Conservation (phyloP, 192 early-diverging fungal species). For the Powellomyces hirtus region DNA sequence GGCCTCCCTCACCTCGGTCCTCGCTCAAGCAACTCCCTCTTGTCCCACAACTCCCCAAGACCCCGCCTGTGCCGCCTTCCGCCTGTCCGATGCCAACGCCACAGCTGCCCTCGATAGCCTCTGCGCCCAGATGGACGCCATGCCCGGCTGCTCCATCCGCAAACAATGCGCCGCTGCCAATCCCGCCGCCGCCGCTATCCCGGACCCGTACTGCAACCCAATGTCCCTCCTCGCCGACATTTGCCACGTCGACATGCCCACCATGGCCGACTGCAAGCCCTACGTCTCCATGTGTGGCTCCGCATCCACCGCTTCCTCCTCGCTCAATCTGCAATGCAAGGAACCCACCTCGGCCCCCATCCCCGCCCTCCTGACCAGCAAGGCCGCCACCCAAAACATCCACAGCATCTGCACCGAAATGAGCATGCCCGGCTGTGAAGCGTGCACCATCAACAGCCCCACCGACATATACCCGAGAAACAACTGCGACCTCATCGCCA, state of each 20-base stretch:
- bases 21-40: background rate
- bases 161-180: conserved; percentile 21
- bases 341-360: conserved; percentile 23
- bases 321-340: conserved; percentile 33
- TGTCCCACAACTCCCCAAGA: conserved; percentile 6
- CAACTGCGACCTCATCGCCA: conserved; percentile 53
- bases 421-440: conserved; percentile 41
- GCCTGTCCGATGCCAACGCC: conserved; percentile 11
- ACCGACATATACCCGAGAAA: conserved; percentile 28
- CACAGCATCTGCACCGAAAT: conserved; percentile 47
- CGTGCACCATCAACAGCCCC: conserved; percentile 15
- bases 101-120: conserved; percentile 32
- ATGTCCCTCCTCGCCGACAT: conserved; percentile 46
- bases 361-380: conserved; percentile 43
- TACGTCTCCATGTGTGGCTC: conserved; percentile 34
- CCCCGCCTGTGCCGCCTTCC: conserved; percentile 9
- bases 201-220: conserved; percentile 48
- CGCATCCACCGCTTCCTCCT: conserved; percentile 22
- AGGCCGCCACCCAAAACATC: conserved; percentile 43
- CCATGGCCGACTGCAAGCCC: conserved; percentile 31
- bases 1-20: background rate
- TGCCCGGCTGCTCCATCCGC: conserved; percentile 47
- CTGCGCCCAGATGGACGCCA: conserved; percentile 49
- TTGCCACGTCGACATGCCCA: conserved; percentile 47
- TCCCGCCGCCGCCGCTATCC: conserved; percentile 20